A percentile compares a stretch with the other conserved stretches of the same genome.
These are phyloP conservation scores for Aspergillus sp. DNA, from an alignment of 2,329 filamentous ascomycete genomes.

Conservation along the genomic window DNA sequence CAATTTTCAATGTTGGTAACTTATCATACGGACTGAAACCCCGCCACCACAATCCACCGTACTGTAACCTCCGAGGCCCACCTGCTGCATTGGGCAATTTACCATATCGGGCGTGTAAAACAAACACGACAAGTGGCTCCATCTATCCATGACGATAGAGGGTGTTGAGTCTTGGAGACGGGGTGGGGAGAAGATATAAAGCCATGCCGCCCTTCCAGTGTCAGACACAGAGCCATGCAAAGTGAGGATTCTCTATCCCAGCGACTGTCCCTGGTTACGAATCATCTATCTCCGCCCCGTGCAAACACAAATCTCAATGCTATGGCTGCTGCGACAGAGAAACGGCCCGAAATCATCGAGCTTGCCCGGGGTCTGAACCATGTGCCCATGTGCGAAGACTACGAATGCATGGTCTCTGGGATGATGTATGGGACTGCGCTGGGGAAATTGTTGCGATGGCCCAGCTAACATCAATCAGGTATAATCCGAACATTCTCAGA, in stretches of 20 bases:
- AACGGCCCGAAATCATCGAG: conserved; percentile 29
- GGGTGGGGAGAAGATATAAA: background rate
- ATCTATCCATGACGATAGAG: too few relatives aligned
- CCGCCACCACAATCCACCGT: background rate
- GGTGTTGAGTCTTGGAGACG: too few relatives aligned
- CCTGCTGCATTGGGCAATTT: background rate
- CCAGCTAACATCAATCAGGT: conserved; percentile 16
- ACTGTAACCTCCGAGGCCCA: background rate
- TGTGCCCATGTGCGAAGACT: conserved; percentile 31
- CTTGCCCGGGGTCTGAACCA: conserved; percentile 23
- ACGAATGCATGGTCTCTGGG: conserved; percentile 36
- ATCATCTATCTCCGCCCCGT: too few relatives aligned
- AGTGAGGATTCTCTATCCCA: background rate
- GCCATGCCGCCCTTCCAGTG: background rate
- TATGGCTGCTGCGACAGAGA: conserved; percentile 19
- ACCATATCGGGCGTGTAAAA: background rate
- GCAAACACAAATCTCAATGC: too few relatives aligned
- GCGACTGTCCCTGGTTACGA: background rate
- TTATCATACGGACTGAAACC: too few relatives aligned
- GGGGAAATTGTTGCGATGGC: background rate
- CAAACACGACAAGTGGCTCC: too few relatives aligned
- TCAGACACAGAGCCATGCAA: too few relatives aligned
- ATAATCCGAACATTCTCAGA: conserved; percentile 26
- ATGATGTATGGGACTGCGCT: conserved; percentile 29
- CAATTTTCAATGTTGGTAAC: too few relatives aligned